Evolutionary conservation across 208 protist genomes (phyloP).

Genomic region (Leishmania braziliensis): DNA sequence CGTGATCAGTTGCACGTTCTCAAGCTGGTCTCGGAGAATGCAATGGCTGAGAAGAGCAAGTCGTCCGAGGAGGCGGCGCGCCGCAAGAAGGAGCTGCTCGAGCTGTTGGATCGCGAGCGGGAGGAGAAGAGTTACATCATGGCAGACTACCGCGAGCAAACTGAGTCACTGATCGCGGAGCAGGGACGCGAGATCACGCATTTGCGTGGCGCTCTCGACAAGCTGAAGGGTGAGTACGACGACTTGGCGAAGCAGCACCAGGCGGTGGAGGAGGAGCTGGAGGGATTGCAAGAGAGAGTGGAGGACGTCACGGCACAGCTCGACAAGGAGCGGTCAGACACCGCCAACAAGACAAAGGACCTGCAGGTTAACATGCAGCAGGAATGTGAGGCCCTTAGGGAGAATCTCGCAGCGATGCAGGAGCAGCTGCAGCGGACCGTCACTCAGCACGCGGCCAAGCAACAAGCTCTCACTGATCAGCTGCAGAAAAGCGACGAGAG

Average conservation of each 20-base stretch:
- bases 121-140: conserved; percentile 88
- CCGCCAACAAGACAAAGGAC: conserved; percentile 46
- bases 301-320: conserved; percentile 42
- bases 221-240: conserved; percentile 54
- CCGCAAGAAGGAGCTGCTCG: conserved; percentile 71
- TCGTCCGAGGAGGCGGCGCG: conserved; percentile 59
- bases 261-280: conserved; percentile 31
- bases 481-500: conserved; percentile 51
- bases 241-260: conserved; percentile 48
- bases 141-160: conserved; percentile 89
- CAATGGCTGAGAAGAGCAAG: conserved; percentile 74
- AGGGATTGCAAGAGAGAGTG: conserved; percentile 41
- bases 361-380: conserved; percentile 38
- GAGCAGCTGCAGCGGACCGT: conserved; percentile 50
- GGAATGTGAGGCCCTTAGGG: conserved; percentile 40
- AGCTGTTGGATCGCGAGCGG: conserved; percentile 78
- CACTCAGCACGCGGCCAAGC: conserved; percentile 33
- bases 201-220: conserved; percentile 59
- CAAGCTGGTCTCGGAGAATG: conserved; percentile 69
- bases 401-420: conserved; percentile 52
- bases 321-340: conserved; percentile 49
- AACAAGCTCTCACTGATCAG: conserved; percentile 61
- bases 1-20: conserved; percentile 81
- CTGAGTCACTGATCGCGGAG: conserved; percentile 84
- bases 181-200: conserved; percentile 84